Conservation (phyloP, 345 rosid genomes). For the Eucalyptus erythrocorys region DNA sequence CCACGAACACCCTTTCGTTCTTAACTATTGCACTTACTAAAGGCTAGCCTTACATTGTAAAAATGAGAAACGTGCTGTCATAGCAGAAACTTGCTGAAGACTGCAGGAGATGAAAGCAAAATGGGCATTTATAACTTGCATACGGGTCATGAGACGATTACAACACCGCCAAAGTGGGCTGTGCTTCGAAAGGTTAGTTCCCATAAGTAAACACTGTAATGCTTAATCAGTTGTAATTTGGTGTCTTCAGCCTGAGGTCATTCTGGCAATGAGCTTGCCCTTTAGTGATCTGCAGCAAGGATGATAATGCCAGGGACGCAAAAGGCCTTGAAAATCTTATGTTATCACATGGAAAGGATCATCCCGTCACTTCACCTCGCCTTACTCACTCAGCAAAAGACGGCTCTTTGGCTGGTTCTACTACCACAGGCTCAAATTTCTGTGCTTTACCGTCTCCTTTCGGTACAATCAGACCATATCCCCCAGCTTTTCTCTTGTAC, state of each 20-base stretch:
- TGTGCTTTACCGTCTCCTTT: conserved; percentile 44
- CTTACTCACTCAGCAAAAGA: conserved; percentile 26
- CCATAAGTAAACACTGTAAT: not conserved
- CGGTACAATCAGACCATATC: conserved; percentile 83
- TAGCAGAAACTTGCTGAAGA: not conserved
- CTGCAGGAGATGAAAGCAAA: not conserved
- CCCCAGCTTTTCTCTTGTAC: conserved; percentile 82
- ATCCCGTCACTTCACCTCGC: not conserved
- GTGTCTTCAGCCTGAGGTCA: not conserved
- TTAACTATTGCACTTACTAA: not conserved
- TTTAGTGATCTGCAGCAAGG: not conserved
- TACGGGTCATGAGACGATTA: not conserved
- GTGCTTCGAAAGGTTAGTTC: not conserved
- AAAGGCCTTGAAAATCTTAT: not conserved
- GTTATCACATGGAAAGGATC: not conserved
- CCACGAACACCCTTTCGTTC: not conserved
- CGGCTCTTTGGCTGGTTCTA: conserved; percentile 41
- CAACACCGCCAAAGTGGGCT: not conserved
- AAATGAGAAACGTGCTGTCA: not conserved
- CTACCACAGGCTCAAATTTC: conserved; percentile 49
- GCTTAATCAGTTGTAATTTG: not conserved
- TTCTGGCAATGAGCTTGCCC: not conserved
- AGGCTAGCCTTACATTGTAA: not conserved
- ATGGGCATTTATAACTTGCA: not conserved
- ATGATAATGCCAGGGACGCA: not conserved